Base-by-base conservation (phyloP, 1,139 yeast genomes). In the Saccharomycopsis crataegensis region DNA sequence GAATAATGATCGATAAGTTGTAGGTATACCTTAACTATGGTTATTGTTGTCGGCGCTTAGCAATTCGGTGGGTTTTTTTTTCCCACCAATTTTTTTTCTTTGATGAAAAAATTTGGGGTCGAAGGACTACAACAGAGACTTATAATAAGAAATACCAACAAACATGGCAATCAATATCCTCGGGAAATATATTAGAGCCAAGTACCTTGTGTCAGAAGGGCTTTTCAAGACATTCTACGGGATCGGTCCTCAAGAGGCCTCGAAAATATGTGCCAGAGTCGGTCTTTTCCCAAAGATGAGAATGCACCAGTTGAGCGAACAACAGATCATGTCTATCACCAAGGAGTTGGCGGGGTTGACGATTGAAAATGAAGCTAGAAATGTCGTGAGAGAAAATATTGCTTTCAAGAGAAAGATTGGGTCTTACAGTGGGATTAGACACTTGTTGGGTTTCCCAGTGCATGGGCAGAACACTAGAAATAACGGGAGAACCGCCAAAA, bases 281-380 rank as follows among this genome's bases (percentile, higher is more conserved):
- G 96, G 96, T 8, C 78, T 93, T 55, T 93, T 91, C 65, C 98
- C 98, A 43, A 77, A 79, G 67, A 90, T 91, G 95, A 81, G 96
- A 70, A 86, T 93, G 88, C 93, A 88, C 67, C 96, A 93, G 69
- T 78, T 93, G 48, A 75, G 86, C 36, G 99, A 93, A 69, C 88
- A 91, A 48, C 96, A 90, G 64, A 78, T 90, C 50, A 78, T 93
- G 78, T 81, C 87, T 45, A 76, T 93, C 47, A 86, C 96, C 50
- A 91, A 90, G 68, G 97, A 93, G 65, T 75, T 93, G 51, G 81
- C 96, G 1, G 86, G 80, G 51, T 75, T 87, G 75, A 80, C 87
- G 41, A 86, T 93, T 48, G 99, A 91, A 65, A 90, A 90, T 53
- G 93, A 86, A 62, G 82, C 91, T 64, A 77, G 86, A 64, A 88